Percentiles rank a stretch among this genome's conserved stretches.
Conservation (phyloP, 2,329 filamentous ascomycete genomes). For the Kalaharituber pfeilii region DNA sequence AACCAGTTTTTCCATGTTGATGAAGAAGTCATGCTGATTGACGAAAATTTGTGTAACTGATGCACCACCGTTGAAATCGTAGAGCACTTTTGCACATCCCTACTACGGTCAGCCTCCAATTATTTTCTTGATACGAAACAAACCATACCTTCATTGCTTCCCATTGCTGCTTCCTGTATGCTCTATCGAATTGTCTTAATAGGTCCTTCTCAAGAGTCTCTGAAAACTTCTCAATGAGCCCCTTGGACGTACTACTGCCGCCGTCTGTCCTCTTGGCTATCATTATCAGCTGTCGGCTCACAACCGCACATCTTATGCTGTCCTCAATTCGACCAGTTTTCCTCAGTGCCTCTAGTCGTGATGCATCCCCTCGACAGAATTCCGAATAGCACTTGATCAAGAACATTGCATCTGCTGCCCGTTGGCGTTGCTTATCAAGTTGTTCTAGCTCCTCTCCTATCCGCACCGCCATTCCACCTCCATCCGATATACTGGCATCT, state of each 20-base stretch:
- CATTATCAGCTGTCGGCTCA: constrained; percentile 78
- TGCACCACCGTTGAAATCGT: constrained; percentile 89
- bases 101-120: constrained; percentile 2
- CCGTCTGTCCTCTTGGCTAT: constrained; percentile 88
- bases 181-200: constrained; percentile 90
- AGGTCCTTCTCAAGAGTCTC: constrained; percentile 92
- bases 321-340: constrained; percentile 72
- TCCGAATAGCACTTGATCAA: constrained; percentile 94
- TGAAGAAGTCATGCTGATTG: constrained; percentile 98
- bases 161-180: constrained; percentile 86
- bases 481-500: constrained; percentile 53
- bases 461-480: constrained; percentile 76
- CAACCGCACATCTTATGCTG: constrained; percentile 84
- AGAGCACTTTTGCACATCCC: constrained; percentile 80
- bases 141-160: constrained; percentile 61
- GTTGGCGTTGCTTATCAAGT: constrained; percentile 73
- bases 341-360: constrained; percentile 74
- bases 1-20: constrained; percentile 81
- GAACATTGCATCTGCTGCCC: constrained; percentile 85
- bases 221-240: constrained; percentile 90
- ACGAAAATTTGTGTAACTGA: constrained; percentile 94
- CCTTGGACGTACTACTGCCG: constrained; percentile 63
- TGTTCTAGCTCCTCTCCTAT: constrained; percentile 91
- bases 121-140: background rate
- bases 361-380: constrained; percentile 71